These are phyloP conservation scores for Hamigera avellanea DNA, from an alignment of 495 filamentous ascomycete genomes.

Conservation along the genomic window DNA sequence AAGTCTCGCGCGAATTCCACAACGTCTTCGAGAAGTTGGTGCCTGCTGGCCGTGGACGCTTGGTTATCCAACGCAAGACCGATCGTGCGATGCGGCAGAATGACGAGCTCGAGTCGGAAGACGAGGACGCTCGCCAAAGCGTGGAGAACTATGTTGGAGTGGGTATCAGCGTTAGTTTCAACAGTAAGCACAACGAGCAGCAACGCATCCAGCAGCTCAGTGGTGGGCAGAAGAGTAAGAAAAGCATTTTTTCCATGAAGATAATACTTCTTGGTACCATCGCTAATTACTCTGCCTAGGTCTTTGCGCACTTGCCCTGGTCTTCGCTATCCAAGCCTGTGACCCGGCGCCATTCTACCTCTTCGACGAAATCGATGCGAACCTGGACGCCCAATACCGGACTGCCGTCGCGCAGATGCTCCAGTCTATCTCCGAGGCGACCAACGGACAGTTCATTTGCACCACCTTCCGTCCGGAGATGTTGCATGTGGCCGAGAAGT, in stretches of 20 bases:
- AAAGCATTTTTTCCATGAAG: background rate
- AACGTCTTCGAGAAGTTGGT: conserved; percentile 92
- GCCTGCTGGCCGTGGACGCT: conserved; percentile 78
- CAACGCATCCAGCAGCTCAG: conserved; percentile 95
- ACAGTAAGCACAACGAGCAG: conserved; percentile 95
- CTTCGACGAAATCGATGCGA: conserved; percentile 98
- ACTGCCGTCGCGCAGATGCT: conserved; percentile 88
- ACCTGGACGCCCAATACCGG: conserved; percentile 93
- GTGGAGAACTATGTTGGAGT: conserved; percentile 97
- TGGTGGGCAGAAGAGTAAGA: conserved; percentile 92
- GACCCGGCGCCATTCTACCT: conserved; percentile 98
- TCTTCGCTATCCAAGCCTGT: conserved; percentile 97
- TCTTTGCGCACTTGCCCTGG: conserved; percentile 86
- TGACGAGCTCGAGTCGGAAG: conserved; percentile 58
- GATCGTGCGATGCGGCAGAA: conserved; percentile 52
- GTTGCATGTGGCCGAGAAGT: conserved; percentile 88
- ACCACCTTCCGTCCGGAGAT: conserved; percentile 98
- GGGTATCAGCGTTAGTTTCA: conserved; percentile 97
- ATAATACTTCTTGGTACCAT: background rate
- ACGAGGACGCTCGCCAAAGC: conserved; percentile 42
- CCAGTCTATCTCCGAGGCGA: conserved; percentile 54
- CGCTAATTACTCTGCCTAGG: conserved; percentile 37
- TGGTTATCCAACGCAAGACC: conserved; percentile 86
- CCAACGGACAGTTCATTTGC: conserved; percentile 62
- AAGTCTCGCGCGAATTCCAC: conserved; percentile 85